Percentiles rank a stretch among this genome's conserved stretches.
Conservation (phyloP, 192 early-diverging fungal species). For the Coemansia javaensis region DNA sequence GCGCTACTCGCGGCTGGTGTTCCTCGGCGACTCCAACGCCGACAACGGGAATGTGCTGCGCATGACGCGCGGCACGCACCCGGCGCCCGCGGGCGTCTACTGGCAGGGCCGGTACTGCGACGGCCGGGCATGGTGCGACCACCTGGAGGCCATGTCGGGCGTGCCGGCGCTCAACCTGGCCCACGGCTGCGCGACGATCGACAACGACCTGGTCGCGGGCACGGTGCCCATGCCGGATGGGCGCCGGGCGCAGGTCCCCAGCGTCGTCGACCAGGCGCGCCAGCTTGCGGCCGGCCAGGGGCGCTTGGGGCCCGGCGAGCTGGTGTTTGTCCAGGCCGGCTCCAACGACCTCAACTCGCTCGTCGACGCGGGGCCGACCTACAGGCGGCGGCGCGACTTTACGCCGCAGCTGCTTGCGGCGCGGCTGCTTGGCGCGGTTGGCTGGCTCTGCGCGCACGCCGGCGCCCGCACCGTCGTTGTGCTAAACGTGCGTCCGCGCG, state of each 20-base stretch:
- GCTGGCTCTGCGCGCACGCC: conserved; percentile 7
- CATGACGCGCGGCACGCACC: conserved; percentile 21
- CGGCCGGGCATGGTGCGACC: conserved; percentile 37
- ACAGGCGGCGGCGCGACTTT: conserved; percentile 11
- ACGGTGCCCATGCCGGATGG: conserved; percentile 32
- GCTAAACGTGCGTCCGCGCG: conserved; percentile 41
- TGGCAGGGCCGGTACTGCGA: conserved; percentile 38
- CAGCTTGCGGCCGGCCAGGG: conserved; percentile 4
- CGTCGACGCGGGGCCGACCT: conserved; percentile 10
- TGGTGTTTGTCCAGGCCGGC: conserved; percentile 41
- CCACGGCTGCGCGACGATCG: conserved; percentile 41
- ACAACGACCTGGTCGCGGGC: conserved; percentile 29
- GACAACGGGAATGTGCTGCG: conserved; percentile 44
- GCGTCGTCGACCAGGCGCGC: conserved; percentile 17
- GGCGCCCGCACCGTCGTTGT: conserved; percentile 26
- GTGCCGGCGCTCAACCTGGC: conserved; percentile 18
- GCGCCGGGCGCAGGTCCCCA: conserved; percentile 22
- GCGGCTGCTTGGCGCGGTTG: conserved; percentile 10
- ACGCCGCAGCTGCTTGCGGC: conserved; percentile 20
- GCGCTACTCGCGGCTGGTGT: conserved; percentile 23
- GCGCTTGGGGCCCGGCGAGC: conserved; percentile 11
- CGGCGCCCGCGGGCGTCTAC: conserved; percentile 20
- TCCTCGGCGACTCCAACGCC: conserved; percentile 44
- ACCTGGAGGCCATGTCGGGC: conserved; percentile 11
- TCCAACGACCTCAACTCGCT: conserved; percentile 47